Conservation (phyloP, 345 rosid species). For the Eucalyptus curtisii region DNA sequence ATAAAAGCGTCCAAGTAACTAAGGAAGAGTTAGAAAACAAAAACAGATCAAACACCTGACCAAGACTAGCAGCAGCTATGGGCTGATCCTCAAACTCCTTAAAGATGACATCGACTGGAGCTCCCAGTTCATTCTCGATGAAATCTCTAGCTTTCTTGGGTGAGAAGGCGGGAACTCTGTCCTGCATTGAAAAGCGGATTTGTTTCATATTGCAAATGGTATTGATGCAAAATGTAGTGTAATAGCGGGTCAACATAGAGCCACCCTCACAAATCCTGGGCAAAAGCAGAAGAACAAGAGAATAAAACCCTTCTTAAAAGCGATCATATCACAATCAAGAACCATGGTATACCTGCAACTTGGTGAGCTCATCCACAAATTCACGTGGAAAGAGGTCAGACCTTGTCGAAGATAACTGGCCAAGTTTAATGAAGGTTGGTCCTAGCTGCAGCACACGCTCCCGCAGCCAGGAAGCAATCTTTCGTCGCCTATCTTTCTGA, state of each 20-base stretch:
- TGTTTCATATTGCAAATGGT: neutral
- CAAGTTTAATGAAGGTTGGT: constrained; percentile 93
- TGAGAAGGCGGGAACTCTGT: constrained; percentile 92
- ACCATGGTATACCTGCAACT: constrained; percentile 62
- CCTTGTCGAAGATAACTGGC: constrained; percentile 89
- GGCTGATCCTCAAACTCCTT: constrained; percentile 86
- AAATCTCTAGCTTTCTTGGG: constrained; percentile 67
- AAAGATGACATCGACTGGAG: constrained; percentile 49
- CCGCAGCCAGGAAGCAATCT: constrained; percentile 86
- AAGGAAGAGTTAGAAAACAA: neutral
- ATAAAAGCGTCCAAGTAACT: neutral
- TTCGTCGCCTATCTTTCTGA: constrained; percentile 62
- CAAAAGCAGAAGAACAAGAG: neutral
- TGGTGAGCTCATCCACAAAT: constrained; percentile 93
- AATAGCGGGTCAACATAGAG: neutral
- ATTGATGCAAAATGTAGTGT: neutral
- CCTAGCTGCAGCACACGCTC: constrained; percentile 89
- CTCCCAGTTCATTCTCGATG: constrained; percentile 72
- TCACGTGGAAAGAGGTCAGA: constrained; percentile 89
- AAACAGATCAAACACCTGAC: constrained; percentile 68
- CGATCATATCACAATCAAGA: neutral
- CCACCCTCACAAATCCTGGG: neutral
- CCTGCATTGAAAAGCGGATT: constrained; percentile 26
- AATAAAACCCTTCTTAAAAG: neutral
- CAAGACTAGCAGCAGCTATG: constrained; percentile 99